Evolutionary conservation across 23 red algal genomes (phyloP).

Genomic region (Gracilaria caudata): DNA sequence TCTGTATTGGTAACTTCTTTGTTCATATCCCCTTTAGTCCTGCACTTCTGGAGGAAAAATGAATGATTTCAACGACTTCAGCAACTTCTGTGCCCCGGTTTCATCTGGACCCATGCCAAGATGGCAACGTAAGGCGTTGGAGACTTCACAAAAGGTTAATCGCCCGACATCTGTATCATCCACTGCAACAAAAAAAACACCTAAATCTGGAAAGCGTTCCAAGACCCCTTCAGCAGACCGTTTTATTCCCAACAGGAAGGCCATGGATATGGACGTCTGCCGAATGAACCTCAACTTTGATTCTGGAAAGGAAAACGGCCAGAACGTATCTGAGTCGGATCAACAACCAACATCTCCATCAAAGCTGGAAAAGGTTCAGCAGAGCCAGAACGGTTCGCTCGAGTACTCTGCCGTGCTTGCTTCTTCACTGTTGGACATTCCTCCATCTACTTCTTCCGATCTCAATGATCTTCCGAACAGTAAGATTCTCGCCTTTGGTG

Average conservation of each 20-base stretch:
- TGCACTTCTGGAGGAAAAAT: constrained; percentile 29
- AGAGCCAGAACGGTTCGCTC: constrained; percentile 9
- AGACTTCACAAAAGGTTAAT: constrained; percentile 36
- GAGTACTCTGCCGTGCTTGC: constrained; percentile 72
- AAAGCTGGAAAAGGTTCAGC: background rate
- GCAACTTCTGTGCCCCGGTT: constrained; percentile 74
- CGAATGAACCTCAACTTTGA: constrained; percentile 72
- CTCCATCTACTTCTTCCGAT: constrained; percentile 33
- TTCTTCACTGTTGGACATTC: constrained; percentile 62
- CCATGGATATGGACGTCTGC: constrained; percentile 90
- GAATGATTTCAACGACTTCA: constrained; percentile 66
- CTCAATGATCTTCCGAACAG: constrained; percentile 31
- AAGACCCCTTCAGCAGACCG: constrained; percentile 77
- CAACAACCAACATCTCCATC: background rate
- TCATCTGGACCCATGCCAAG: constrained; percentile 56
- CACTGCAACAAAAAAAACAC: constrained; percentile 17
- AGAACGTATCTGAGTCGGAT: background rate
- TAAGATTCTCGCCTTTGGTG: constrained; percentile 95
- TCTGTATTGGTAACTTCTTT: constrained; percentile 31
- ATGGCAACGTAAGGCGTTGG: constrained; percentile 89
- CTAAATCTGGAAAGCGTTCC: constrained; percentile 45
- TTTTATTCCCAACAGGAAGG: constrained; percentile 91
- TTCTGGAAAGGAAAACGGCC: constrained; percentile 74
- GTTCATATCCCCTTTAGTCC: constrained; percentile 4
- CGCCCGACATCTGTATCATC: constrained; percentile 6